These are phyloP conservation scores for Pulveroboletus sp. DNA, from an alignment of 768 basidiomycete species.

Conservation along the genomic window DNA sequence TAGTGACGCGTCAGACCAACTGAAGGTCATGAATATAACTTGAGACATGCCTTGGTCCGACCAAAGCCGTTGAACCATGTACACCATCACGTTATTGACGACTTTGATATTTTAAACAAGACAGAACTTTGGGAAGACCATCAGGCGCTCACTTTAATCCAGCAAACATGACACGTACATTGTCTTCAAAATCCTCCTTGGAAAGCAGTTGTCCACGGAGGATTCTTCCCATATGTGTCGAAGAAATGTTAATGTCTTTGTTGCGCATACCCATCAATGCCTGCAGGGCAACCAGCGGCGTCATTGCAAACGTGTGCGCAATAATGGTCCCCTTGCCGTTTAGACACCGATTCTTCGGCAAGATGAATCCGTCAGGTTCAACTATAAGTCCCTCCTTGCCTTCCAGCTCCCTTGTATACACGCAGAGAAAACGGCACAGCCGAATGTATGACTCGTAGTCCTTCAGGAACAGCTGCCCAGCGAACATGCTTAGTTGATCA, in stretches of 20 bases:
- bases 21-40: too few species aligned
- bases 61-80: too few species aligned
- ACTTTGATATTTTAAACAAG: too few species aligned
- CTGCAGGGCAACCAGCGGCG: slow-evolving; percentile 30
- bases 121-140: too few species aligned
- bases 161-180: background rate
- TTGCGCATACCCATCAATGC: slow-evolving; percentile 27
- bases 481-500: slow-evolving; percentile 27
- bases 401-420: slow-evolving; percentile 13
- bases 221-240: slow-evolving; percentile 40
- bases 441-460: slow-evolving; percentile 20
- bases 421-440: slow-evolving; percentile 22
- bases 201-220: slow-evolving; percentile 25
- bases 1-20: too few species aligned
- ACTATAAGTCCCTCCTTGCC: background rate
- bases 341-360: slow-evolving; percentile 8
- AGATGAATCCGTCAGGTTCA: slow-evolving; percentile 17
- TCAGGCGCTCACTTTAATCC: too few species aligned
- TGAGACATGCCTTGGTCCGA: too few species aligned
- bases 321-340: slow-evolving; percentile 2
- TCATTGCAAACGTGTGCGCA: slow-evolving; percentile 26
- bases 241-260: slow-evolving; percentile 36
- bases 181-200: background rate
- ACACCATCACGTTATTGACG: too few species aligned
- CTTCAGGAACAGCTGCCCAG: slow-evolving; percentile 28